phyloP scores from a whole-genome alignment of 2,329 filamentous ascomycete species.

The Dothideomycetidae sp. region DNA sequence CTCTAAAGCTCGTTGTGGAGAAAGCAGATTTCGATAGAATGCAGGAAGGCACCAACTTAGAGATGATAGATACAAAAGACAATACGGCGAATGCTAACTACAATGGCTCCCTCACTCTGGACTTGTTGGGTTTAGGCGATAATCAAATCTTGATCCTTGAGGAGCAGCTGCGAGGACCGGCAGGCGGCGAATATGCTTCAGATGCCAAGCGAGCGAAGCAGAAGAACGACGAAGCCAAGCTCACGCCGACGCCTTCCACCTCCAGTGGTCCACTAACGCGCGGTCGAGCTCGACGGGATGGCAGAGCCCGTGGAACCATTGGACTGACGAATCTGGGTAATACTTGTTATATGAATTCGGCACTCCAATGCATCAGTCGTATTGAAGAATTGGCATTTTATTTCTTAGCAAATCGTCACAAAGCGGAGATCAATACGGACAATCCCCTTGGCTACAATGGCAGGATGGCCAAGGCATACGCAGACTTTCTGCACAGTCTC shows the following conservation, averaged over 20 bases:
- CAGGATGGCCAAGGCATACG: slow-evolving; percentile 74
- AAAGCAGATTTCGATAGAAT: slow-evolving; percentile 49
- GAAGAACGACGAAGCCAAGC: slow-evolving; percentile 35
- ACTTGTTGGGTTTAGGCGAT: slow-evolving; percentile 51
- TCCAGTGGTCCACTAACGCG: slow-evolving; percentile 49
- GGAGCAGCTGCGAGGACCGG: slow-evolving; percentile 48
- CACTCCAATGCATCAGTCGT: slow-evolving; percentile 82
- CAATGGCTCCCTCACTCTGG: slow-evolving; percentile 57
- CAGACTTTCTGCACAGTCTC: slow-evolving; percentile 58
- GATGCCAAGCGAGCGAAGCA: slow-evolving; percentile 30
- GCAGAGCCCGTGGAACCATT: slow-evolving; percentile 59
- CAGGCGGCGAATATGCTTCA: slow-evolving; percentile 42
- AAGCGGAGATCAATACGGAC: slow-evolving; percentile 65
- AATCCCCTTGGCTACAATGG: slow-evolving; percentile 82
- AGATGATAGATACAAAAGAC: slow-evolving; percentile 51
- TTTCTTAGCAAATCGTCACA: slow-evolving; percentile 60
- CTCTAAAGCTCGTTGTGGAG: slow-evolving; percentile 44
- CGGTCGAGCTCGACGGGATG: slow-evolving; percentile 54
- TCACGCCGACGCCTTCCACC: slow-evolving; percentile 24
- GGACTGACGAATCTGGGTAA: slow-evolving; percentile 87
- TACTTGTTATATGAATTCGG: slow-evolving; percentile 98
- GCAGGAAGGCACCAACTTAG: slow-evolving; percentile 48
- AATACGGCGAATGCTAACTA: slow-evolving; percentile 59
- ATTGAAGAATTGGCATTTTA: slow-evolving; percentile 89
- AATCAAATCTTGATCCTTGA: slow-evolving; percentile 73